A percentile compares a stretch with the other conserved stretches of the same genome.
These are phyloP conservation scores for Taphrina pruni DNA, from an alignment of 1,139 yeast species.

Conservation along the genomic window DNA sequence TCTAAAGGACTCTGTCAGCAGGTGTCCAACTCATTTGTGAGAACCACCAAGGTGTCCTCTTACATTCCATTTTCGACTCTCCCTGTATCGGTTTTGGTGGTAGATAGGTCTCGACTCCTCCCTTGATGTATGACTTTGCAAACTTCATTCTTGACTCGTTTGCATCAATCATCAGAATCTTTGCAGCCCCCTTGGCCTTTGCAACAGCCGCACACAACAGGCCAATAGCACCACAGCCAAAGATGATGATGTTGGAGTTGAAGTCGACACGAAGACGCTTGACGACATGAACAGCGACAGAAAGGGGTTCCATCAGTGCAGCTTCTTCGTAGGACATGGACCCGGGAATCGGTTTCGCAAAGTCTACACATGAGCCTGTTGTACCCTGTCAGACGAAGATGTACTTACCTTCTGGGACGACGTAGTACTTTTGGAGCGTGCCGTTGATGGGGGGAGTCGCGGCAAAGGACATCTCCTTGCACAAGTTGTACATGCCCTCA, in stretches of 20 bases:
- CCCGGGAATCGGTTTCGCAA: conserved; percentile 77
- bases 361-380: conserved; percentile 55
- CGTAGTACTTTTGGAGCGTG: conserved; percentile 72
- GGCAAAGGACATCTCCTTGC: conserved; percentile 84
- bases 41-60: conserved; percentile 48
- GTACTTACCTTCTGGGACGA: conserved; percentile 63
- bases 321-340: conserved; percentile 78
- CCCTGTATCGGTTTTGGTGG: conserved; percentile 51
- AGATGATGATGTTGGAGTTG: conserved; percentile 72
- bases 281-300: conserved; percentile 81
- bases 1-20: conserved; percentile 24
- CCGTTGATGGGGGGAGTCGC: conserved; percentile 81
- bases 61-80: conserved; percentile 50
- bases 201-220: conserved; percentile 75
- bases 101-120: conserved; percentile 60
- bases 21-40: background rate
- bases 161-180: conserved; percentile 65
- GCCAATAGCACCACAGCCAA: conserved; percentile 91
- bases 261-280: conserved; percentile 65
- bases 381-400: too few relatives aligned
- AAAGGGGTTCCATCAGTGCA: conserved; percentile 80
- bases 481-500: conserved; percentile 75
- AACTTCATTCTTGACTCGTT: conserved; percentile 59
- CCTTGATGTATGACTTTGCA: conserved; percentile 51
- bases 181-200: conserved; percentile 72